phyloP scores from a whole-genome alignment of 768 basidiomycete genomes.

The Russula ochroleuca region DNA sequence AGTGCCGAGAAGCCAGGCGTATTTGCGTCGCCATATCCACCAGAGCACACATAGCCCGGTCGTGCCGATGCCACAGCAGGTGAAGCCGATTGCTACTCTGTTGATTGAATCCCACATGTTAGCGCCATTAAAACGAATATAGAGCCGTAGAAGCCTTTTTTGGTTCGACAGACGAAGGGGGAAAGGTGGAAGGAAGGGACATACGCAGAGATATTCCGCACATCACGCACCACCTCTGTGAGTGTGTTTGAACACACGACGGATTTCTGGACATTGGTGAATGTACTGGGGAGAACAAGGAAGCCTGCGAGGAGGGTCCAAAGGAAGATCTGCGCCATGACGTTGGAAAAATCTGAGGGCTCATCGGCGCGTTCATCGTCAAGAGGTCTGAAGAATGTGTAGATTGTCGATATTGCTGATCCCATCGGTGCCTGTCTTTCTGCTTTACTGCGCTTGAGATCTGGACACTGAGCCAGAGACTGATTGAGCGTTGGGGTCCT shows the following conservation, averaged over 20 bases:
- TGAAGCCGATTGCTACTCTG: conserved; percentile 15
- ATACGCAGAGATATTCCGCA: conserved; percentile 16
- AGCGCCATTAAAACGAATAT: background rate
- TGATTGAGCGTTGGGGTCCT: no score
- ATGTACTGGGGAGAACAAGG: conserved; percentile 22
- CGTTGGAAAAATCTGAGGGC: no score
- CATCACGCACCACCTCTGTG: background rate
- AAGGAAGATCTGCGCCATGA: conserved; percentile 12
- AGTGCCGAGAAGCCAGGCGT: conserved; percentile 10
- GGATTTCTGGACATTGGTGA: background rate
- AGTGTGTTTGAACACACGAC: no score
- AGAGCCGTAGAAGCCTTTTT: no score
- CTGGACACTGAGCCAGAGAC: no score
- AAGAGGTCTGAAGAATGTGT: background rate
- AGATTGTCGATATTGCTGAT: background rate
- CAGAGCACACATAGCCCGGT: conserved; percentile 17
- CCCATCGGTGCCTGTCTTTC: background rate
- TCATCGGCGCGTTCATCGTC: no score
- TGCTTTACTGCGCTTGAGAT: no score
- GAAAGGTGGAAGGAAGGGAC: background rate
- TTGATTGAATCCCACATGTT: background rate
- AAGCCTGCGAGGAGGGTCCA: conserved; percentile 24
- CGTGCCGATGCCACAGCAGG: conserved; percentile 13
- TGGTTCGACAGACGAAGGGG: no score
- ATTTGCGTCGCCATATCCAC: conserved; percentile 16